Conservation (phyloP, 2,329 filamentous ascomycete species). For the Diaporthe sp. region DNA sequence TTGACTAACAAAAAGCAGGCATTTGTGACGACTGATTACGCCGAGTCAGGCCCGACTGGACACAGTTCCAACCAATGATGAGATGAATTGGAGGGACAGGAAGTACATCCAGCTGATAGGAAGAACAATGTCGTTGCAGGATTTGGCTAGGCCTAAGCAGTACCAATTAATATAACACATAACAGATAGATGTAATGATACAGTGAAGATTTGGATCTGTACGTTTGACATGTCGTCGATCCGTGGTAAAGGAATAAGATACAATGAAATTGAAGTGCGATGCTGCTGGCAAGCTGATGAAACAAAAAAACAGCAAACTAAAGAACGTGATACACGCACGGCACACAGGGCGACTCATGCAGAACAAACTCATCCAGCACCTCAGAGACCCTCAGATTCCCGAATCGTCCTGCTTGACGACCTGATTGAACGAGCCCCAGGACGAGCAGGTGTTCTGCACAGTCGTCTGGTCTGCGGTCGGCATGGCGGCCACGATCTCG, state of each 20-base stretch:
- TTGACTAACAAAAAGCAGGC: constrained; percentile 42
- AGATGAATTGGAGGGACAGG: background rate
- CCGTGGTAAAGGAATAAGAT: background rate
- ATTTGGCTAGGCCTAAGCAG: background rate
- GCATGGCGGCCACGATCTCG: constrained; percentile 41
- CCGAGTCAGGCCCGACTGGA: constrained; percentile 66
- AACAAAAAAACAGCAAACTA: background rate
- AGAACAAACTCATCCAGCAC: background rate
- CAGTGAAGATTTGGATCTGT: background rate
- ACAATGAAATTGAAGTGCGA: background rate
- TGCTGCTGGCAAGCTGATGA: background rate
- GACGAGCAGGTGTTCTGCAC: constrained; percentile 43
- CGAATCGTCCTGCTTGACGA: constrained; percentile 42
- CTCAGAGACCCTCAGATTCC: constrained; percentile 42
- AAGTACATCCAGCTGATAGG: background rate
- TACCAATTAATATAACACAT: background rate
- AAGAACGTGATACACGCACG: background rate
- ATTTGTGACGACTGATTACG: constrained; percentile 63
- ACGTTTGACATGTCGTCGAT: background rate
- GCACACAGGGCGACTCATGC: too few relatives aligned
- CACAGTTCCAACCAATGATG: constrained; percentile 52
- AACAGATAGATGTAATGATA: background rate
- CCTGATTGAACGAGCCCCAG: constrained; percentile 43
- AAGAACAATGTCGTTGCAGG: background rate
- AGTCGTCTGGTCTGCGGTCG: constrained; percentile 10